Evolutionary conservation across 2,329 filamentous ascomycete genomes (phyloP).

Genomic region (Talaromyces marneffei): DNA sequence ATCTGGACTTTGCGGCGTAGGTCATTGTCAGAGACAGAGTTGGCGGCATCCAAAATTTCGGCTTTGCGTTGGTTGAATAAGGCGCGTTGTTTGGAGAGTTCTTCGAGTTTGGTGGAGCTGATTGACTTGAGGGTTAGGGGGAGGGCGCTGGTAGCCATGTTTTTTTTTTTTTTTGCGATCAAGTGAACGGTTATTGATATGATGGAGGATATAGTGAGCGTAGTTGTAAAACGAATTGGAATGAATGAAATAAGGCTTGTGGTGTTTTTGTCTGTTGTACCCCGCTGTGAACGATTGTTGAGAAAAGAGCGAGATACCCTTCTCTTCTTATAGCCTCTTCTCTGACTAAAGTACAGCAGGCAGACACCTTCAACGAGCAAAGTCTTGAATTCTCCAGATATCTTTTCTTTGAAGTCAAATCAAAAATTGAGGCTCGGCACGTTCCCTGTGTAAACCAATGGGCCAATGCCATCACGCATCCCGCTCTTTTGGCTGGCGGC

Average conservation of each 20-base stretch:
- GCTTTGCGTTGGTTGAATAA: constrained; percentile 46
- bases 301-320: background rate
- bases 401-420: background rate
- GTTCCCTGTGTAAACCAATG: background rate
- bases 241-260: background rate
- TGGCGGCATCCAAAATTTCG: constrained; percentile 34
- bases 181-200: background rate
- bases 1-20: constrained; percentile 28
- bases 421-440: background rate
- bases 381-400: background rate
- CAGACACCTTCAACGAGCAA: background rate
- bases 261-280: background rate
- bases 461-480: background rate
- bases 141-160: constrained; percentile 33
- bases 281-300: background rate
- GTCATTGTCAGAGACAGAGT: constrained; percentile 19
- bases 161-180: constrained; percentile 23
- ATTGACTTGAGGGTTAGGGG: constrained; percentile 52
- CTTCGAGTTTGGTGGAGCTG: constrained; percentile 52
- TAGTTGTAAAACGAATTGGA: background rate
- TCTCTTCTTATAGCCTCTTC: background rate
- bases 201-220: background rate
- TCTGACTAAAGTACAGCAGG: background rate
- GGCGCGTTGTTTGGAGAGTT: constrained; percentile 49
- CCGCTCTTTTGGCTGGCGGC: background rate